These are phyloP conservation scores for Magnusiomyces fungicola DNA, from an alignment of 1,139 yeast genomes.

Conservation along the genomic window DNA sequence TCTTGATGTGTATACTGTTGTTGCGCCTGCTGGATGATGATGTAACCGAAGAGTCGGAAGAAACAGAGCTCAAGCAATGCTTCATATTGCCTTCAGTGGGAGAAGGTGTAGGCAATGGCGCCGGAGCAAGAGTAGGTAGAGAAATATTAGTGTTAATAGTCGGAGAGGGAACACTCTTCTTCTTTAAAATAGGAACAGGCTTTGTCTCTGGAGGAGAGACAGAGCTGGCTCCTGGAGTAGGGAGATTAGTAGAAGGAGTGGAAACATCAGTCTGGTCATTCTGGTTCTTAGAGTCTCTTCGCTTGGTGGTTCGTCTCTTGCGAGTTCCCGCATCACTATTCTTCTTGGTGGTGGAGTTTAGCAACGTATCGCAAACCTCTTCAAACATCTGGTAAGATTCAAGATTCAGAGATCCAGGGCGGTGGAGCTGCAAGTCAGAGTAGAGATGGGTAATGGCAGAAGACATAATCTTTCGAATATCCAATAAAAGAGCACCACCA, in stretches of 20 bases:
- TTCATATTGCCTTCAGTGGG: too few relatives aligned
- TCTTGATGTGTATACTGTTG: too few relatives aligned
- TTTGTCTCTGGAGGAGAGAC: too few relatives aligned
- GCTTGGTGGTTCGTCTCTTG: neutral
- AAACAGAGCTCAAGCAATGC: too few relatives aligned
- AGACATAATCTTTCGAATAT: conserved; percentile 43
- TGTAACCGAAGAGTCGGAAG: neutral
- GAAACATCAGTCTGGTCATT: too few relatives aligned
- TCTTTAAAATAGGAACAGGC: too few relatives aligned
- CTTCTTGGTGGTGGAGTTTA: conserved; percentile 13
- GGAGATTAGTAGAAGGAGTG: too few relatives aligned
- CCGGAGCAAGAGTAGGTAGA: neutral
- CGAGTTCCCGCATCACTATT: conserved; percentile 5
- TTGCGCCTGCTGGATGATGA: neutral
- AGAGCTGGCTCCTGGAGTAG: too few relatives aligned
- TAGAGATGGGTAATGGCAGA: conserved; percentile 23
- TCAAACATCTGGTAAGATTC: conserved; percentile 23
- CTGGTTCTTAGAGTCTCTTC: neutral
- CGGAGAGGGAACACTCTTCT: too few relatives aligned
- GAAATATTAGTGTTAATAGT: neutral
- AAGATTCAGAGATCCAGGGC: conserved; percentile 24
- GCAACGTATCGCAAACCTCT: conserved; percentile 22
- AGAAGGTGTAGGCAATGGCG: conserved; percentile 2
- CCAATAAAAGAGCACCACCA: conserved; percentile 73
- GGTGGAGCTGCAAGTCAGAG: conserved; percentile 22